Conservation (phyloP, 345 rosid species). For the sweet orange (Citrus sinensis) region DVS_A1.0 CM039164.1:562501-563000, state of each 20-base stretch:
- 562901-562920: constrained; percentile 31
- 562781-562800: constrained; percentile 43
- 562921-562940: constrained; percentile 56
- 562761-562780: constrained; percentile 43
- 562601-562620: not conserved
- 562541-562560: not conserved
- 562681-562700: constrained; percentile 74
- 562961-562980: constrained; percentile 63
- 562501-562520: not conserved
- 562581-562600: not conserved
- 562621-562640: not conserved
- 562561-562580: not conserved
- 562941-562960: constrained; percentile 76
- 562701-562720: constrained; percentile 63
- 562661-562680: constrained; percentile 73
- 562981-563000: constrained; percentile 55
- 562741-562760: constrained; percentile 55
- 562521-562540: not conserved
- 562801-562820: constrained; percentile 59
- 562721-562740: constrained; percentile 64
- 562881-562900: constrained; percentile 66
- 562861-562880: constrained; percentile 82
- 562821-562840: constrained; percentile 64
- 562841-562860: constrained; percentile 63
- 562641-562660: constrained; percentile 51